Conservation (phyloP, 2,329 filamentous ascomycete species). For the Arthrobotrys sphaeroides region DNA sequence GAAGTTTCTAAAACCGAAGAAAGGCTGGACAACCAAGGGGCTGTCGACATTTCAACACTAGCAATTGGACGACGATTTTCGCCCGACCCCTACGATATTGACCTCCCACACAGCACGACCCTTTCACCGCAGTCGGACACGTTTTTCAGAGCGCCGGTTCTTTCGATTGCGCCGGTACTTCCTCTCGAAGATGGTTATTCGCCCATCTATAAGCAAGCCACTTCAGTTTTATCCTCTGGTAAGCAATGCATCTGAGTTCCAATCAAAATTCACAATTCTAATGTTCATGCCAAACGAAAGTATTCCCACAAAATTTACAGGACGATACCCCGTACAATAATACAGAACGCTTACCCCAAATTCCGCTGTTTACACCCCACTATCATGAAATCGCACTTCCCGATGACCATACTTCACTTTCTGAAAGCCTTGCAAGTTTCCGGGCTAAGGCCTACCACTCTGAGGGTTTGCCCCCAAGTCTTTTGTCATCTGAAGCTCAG, state of each 20-base stretch:
- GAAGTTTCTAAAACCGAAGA: neutral
- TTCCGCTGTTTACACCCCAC: too few species aligned
- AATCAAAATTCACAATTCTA: neutral
- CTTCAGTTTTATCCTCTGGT: neutral
- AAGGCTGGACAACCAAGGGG: neutral
- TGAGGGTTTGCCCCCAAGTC: neutral
- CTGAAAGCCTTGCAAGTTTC: neutral
- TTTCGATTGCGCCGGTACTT: neutral
- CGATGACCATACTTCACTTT: neutral
- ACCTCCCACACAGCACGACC: constrained; percentile 4
- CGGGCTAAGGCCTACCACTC: neutral
- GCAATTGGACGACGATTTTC: neutral
- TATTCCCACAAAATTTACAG: neutral
- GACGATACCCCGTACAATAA: neutral
- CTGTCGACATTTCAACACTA: neutral
- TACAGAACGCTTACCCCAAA: neutral
- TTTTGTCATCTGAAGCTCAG: neutral
- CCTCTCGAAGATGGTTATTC: constrained; percentile 11
- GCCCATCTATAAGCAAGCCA: neutral
- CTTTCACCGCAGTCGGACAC: neutral
- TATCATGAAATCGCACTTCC: constrained; percentile 5
- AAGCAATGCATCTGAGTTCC: neutral
- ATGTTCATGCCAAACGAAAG: neutral
- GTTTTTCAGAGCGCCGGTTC: neutral
- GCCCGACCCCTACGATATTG: neutral